Conservation (phyloP, 495 filamentous ascomycete genomes). For the Neurospora sp. region DNA sequence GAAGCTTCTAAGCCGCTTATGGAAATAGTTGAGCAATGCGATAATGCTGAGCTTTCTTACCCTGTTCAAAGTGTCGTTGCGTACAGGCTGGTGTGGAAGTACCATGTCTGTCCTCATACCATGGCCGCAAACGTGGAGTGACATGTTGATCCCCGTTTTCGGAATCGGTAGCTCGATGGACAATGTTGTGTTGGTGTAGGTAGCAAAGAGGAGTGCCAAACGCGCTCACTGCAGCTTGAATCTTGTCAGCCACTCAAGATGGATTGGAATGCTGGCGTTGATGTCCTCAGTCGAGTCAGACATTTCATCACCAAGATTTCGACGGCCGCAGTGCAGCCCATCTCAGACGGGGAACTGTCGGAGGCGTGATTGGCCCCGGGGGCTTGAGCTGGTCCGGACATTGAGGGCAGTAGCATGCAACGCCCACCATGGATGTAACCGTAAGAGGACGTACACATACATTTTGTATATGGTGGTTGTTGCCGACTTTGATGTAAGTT, state of each 20-base stretch:
- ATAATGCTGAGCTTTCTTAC: background rate
- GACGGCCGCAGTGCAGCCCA: background rate
- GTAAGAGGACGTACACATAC: background rate
- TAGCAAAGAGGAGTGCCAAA: background rate
- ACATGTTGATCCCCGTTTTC: background rate
- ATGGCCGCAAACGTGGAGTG: background rate
- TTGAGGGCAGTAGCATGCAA: background rate
- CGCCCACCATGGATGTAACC: background rate
- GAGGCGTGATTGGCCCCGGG: background rate
- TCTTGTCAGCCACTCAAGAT: background rate
- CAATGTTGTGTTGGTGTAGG: background rate
- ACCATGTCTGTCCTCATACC: background rate
- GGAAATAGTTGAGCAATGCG: background rate
- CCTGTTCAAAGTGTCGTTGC: background rate
- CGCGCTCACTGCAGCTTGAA: background rate
- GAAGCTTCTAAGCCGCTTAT: background rate
- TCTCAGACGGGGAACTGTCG: background rate
- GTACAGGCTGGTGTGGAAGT: background rate
- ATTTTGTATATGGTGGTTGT: background rate
- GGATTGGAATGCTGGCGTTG: background rate
- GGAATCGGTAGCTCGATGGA: background rate
- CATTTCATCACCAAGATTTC: background rate
- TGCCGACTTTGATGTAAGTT: background rate
- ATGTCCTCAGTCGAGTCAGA: background rate
- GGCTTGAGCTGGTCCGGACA: background rate